Evolutionary conservation across 257 asterid species (phyloP), one percentile per base, ranked within the genome.

Genomic region (Ilex aquifolium): DNA sequence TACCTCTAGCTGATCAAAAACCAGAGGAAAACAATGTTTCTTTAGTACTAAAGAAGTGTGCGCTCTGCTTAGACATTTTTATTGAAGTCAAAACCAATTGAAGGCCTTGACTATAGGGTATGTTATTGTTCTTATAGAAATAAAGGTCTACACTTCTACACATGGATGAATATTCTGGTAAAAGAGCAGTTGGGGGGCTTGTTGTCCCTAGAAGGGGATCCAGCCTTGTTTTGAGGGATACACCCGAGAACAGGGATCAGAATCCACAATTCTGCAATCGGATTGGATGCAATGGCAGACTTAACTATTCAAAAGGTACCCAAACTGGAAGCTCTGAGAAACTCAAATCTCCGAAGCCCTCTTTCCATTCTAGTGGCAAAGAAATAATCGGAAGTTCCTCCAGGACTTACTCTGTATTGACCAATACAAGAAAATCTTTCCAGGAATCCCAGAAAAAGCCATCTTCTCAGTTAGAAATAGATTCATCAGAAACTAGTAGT

Each of bases 281-380:
- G 56, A 81, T 77, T 73, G 95, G 96, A 70, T 91, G 98, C 80
- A 79, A 79, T 6, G 95, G 96, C 39, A 82, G 86, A 75, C 69
- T 83, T 29, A 86, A 88, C 79, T 66, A 68, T 56, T 44, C 65
- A 32, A 85, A 69, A 60, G 76, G 62, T 74, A 61, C 67, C 44
- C 73, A 55, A 60, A 44, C 27, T 63, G 77, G 80, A 59, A 58
- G 62, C 73, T 57, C 81, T 15, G 85, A 79, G 58, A 87, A 80
- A 77, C 71, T 68, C 44, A 78, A 79, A 72, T 68, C 67, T 48
- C 59, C 86, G 6, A 80, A 62, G 65, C 73, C 83, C 31, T 32
- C 80, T 10, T 31, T 70, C 44, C 60, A 65, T 49, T 72, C 83
- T 44, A 75, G 62, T 61, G 74, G 78, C 16, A 83, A 78, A 68